Base-by-base conservation (phyloP, 345 rosid genomes). In the Pugionium cornutum region DNA sequence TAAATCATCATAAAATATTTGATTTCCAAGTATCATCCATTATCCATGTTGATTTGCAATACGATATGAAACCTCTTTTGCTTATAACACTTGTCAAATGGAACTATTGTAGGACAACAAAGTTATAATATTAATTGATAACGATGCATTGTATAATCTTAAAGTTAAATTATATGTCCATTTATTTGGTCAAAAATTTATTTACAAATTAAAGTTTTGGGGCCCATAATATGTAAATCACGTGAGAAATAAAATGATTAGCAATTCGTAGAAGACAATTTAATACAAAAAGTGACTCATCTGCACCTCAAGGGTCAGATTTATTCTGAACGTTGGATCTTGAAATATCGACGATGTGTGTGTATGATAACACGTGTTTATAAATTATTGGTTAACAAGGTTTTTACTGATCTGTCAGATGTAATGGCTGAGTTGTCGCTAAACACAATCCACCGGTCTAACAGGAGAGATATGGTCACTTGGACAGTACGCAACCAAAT, bases 281-380 rank as follows among this genome's bases (percentile, higher is more conserved):
- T 6, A 31, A 30, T 53, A 11, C 1, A 0, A 54, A 62, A 49
- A 45, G 7, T 44, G 67, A 62, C 72, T 51, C 1, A 32, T 59
- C 25, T 36, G 44, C 6, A 66, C 51, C 61, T 66, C 55, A 73
- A 53, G 40, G 67, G 76, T 66, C 72, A 45, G 67, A 73, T 43
- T 42, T 66, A 0, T 66, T 11, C 0, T 44, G 67, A 35, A 2
- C 76, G 76, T 73, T 45, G 39, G 76, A 66, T 73, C 40, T 35
- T 44, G 11, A 18, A 10, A 32, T 55, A 45, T 66, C 62, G 36
- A 45, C 37, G 43, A 37, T 18, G 18, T 18, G 11, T 36, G 55
- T 9, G 5, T 2, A 4, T 1, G 0, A 4, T 30, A 44, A 9
- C 54, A 73, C 56, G 62, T 66, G 30, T 58, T 5, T 3, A 2